Evolutionary conservation across 2,329 filamentous ascomycete species (phyloP), one percentile per base, ranked within the genome.

Genomic region (Microascus cirrosus): DNA sequence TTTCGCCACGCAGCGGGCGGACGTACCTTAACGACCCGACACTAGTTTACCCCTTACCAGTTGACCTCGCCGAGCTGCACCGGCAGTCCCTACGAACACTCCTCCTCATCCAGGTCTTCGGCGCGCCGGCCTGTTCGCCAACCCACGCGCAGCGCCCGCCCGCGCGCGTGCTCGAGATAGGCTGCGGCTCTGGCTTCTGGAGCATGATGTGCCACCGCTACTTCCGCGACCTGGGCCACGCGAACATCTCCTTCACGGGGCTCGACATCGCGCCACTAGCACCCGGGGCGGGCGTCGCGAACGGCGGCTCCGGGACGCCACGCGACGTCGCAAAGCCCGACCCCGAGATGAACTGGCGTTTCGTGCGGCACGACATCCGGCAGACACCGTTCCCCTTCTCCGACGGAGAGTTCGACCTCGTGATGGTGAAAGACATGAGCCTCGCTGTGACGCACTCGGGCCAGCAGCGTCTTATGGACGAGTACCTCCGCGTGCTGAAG

Each of bases 181-280:
- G 86, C 34, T 97, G 93, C 70, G 92, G 92, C 20, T 87, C 87
- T 22, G 93, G 84, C 25, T 89, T 95, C 68, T 96, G 92, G 92
- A 92, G 89, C 64, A 86, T 89, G 71, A 85, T 90, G 76, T 95
- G 90, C 69, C 87, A 95, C 69, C 83, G 89, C 39, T 87, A 89
- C 71, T 90, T 92, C 67, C 78, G 81, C 59, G 79, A 82, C 54
- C 77, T 81, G 58, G 90, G 90, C 15, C 80, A 87, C 66, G 73
- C 78, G 4, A 79, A 84, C 60, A 85, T 95, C 24, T 82, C 83
- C 5, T 96, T 95, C 67, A 89, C 87, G 0, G 92, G 91, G 1
- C 72, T 96, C 48, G 91, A 96, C 67, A 83, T 95, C 58, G 87
- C 88, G 10, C 85, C 88, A 4, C 70, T 93, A 25, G 85, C 87